These are phyloP conservation scores for Pichia sp. DNA, from an alignment of 1,139 yeast species.

Conservation along the genomic window DNA sequence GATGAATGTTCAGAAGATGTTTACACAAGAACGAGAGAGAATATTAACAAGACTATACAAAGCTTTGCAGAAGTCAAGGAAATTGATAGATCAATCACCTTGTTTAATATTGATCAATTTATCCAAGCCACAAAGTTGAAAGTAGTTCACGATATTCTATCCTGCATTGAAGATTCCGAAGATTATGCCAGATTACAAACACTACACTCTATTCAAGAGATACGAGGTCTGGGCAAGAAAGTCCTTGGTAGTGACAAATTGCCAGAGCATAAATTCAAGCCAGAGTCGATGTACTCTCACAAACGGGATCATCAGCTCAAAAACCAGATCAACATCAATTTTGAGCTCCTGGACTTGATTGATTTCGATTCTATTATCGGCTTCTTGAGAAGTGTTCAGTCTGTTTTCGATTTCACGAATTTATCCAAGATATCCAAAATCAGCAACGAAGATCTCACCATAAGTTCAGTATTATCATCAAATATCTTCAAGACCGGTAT, in stretches of 20 bases:
- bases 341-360: constrained; percentile 67
- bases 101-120: constrained; percentile 64
- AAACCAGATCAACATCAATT: constrained; percentile 54
- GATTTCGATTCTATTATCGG: constrained; percentile 40
- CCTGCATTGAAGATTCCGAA: constrained; percentile 66
- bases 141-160: constrained; percentile 60
- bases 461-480: constrained; percentile 15
- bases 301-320: constrained; percentile 55
- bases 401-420: constrained; percentile 12
- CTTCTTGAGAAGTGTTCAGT: constrained; percentile 10
- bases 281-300: constrained; percentile 81
- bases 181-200: constrained; percentile 62
- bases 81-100: constrained; percentile 52
- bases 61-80: constrained; percentile 35
- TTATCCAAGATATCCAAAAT: constrained; percentile 5
- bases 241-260: constrained; percentile 57
- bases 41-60: constrained; percentile 49
- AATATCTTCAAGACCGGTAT: constrained; percentile 28
- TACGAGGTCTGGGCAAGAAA: constrained; percentile 60
- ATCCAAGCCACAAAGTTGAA: constrained; percentile 66
- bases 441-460: constrained; percentile 11
- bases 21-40: constrained; percentile 57
- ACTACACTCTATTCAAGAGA: constrained; percentile 52
- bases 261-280: constrained; percentile 59
- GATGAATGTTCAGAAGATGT: constrained; percentile 58